Evolutionary conservation across 495 filamentous ascomycete species (phyloP).

Genomic region (Aspergillus baeticus): DNA sequence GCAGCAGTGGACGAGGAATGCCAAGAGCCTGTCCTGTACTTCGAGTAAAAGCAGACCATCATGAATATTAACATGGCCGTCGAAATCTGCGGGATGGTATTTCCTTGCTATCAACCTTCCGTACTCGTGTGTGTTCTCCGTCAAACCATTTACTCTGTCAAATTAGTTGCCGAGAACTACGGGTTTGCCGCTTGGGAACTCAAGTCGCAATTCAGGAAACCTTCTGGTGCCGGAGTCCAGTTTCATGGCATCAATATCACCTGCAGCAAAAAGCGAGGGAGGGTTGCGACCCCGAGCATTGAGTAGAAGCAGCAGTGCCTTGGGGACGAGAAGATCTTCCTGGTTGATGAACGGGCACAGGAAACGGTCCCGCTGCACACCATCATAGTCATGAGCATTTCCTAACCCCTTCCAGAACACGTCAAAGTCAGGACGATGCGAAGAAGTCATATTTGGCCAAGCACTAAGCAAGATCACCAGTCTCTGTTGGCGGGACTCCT

Average conservation of each 20-base stretch:
- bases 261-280: slow-evolving; percentile 39
- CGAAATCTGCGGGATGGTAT: slow-evolving; percentile 34
- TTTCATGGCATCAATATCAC: slow-evolving; percentile 23
- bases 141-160: slow-evolving; percentile 35
- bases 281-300: slow-evolving; percentile 44
- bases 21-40: slow-evolving; percentile 37
- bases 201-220: slow-evolving; percentile 29
- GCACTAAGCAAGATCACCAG: slow-evolving; percentile 37
- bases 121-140: slow-evolving; percentile 30
- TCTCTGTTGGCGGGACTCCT: slow-evolving; percentile 43
- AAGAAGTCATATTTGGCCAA: slow-evolving; percentile 48
- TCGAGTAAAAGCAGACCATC: slow-evolving; percentile 47
- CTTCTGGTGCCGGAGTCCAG: slow-evolving; percentile 8
- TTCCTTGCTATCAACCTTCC: slow-evolving; percentile 36
- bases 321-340: slow-evolving; percentile 46
- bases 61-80: no score
- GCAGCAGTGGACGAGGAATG: slow-evolving; percentile 43
- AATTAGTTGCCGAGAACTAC: no score
- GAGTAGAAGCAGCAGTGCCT: slow-evolving; percentile 30
- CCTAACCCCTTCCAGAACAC: slow-evolving; percentile 30
- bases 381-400: background rate
- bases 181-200: no score
- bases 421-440: slow-evolving; percentile 52
- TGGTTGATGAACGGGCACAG: slow-evolving; percentile 58
- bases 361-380: slow-evolving; percentile 29